Evolutionary conservation across 257 asterid genomes (phyloP), one percentile per base, ranked within the genome.

Genomic region (Thymus mandschuricus): DNA sequence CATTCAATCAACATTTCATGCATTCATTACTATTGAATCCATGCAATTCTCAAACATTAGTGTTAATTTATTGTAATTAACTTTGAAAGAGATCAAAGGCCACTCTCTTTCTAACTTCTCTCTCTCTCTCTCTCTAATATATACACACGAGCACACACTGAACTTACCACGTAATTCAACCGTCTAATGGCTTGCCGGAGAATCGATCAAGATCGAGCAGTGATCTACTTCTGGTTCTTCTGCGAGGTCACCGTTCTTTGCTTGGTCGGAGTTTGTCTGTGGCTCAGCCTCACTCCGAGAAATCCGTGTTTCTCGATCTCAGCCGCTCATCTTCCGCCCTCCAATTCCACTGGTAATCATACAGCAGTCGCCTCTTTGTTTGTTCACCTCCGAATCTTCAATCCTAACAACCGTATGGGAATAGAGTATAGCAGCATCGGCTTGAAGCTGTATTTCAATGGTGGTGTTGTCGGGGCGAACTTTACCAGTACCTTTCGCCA

Each of bases 331-430:
- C 71, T 75, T 57, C 72, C 78, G 10, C 10, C 38, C 13, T 55
- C 15, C 8, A 41, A 79, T 57, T 29, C 73, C 66, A 33, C 29
- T 5, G 40, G 40, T 11, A 76, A 82, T 34, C 44, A 6, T 44
- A 64, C 75, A 8, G 3, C 60, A 15, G 60, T 28, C 62, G 41
- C 30, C 56, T 38, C 74, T 6, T 3, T 80, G 13, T 15, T 76
- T n/a, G 45, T 84, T 2, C 59, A 71, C 58, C 57, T 81, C 28
- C 30, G 61, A 34, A 55, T 84, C 77, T 76, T 49, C 31, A 81
- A 84, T 69, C 88, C 84, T 11, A 84, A 84, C 84, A 81, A 79
- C 67, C 79, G 68, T 29, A 81, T 84, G 74, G 82, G 78, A 56
- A 69, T 84, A 40, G 78, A 76, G 46, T 81, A 81, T 55, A 63